phyloP scores from a whole-genome alignment of 1,284 basidiomycete species.

The Sporisorium graminicola region DNA sequence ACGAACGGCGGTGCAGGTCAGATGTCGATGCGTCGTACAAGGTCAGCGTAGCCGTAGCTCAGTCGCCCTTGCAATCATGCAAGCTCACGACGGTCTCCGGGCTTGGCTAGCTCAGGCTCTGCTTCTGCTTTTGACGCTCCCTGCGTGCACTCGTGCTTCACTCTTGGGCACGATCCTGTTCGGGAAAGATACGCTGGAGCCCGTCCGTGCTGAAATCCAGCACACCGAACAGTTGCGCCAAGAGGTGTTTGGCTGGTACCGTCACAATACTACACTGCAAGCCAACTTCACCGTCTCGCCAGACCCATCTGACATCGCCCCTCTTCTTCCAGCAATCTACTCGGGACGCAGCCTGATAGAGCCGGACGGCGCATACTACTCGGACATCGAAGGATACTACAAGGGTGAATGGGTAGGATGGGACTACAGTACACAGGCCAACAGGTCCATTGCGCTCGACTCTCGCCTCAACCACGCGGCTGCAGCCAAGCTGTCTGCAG shows the following conservation, averaged over 20 bases:
- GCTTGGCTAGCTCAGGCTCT: neutral
- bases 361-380: slow-evolving; percentile 37
- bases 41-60: neutral
- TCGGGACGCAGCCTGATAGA: slow-evolving; percentile 13
- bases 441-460: slow-evolving; percentile 30
- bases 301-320: slow-evolving; percentile 23
- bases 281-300: slow-evolving; percentile 41
- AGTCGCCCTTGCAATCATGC: slow-evolving; percentile 4
- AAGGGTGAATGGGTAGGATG: slow-evolving; percentile 46
- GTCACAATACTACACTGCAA: slow-evolving; percentile 32
- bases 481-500: neutral
- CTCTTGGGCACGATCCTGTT: slow-evolving; percentile 22
- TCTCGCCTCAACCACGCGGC: slow-evolving; percentile 25
- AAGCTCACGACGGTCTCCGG: neutral
- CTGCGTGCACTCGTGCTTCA: slow-evolving; percentile 11
- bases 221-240: slow-evolving; percentile 29
- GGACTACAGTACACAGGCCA: slow-evolving; percentile 35
- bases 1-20: neutral
- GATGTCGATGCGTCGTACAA: neutral
- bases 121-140: neutral
- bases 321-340: slow-evolving; percentile 24
- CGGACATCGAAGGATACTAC: slow-evolving; percentile 41
- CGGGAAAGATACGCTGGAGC: slow-evolving; percentile 36
- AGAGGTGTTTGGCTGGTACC: slow-evolving; percentile 39
- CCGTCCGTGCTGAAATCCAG: slow-evolving; percentile 30